Evolutionary conservation across 129 eudicot genomes (phyloP).

Genomic region (Artemisia annua): DNA sequence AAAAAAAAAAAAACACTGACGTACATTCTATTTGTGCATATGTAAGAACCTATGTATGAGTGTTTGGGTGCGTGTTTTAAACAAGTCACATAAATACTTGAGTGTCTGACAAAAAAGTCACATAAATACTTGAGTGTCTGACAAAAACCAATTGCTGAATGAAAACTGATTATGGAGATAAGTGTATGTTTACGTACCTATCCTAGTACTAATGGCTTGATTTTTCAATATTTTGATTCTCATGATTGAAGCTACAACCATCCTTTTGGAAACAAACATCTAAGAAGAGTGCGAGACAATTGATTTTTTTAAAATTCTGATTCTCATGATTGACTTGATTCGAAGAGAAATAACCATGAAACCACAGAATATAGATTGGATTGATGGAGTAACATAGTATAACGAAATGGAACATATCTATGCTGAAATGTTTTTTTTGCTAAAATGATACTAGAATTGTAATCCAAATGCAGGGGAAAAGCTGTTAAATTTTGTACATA

Average conservation of each 20-base stretch:
- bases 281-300: too few relatives aligned
- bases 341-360: background rate
- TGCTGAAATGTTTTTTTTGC: background rate
- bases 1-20: too few relatives aligned
- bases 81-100: background rate
- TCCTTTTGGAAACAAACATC: too few relatives aligned
- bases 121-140: background rate
- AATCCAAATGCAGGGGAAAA: background rate
- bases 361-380: background rate
- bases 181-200: too few relatives aligned
- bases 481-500: background rate
- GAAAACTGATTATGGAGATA: too few relatives aligned
- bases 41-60: background rate
- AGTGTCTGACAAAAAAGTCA: background rate
- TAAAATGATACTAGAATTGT: background rate
- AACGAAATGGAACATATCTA: background rate
- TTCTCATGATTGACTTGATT: background rate
- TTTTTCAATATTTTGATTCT: too few relatives aligned
- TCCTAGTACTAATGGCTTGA: too few relatives aligned
- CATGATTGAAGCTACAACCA: too few relatives aligned
- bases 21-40: background rate
- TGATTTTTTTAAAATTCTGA: background rate
- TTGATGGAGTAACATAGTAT: background rate
- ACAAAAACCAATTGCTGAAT: background rate
- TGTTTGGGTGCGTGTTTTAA: background rate